These are phyloP conservation scores for Pelargonium cotyledonis DNA, from an alignment of 441 rosid species.

Conservation along the genomic window DNA sequence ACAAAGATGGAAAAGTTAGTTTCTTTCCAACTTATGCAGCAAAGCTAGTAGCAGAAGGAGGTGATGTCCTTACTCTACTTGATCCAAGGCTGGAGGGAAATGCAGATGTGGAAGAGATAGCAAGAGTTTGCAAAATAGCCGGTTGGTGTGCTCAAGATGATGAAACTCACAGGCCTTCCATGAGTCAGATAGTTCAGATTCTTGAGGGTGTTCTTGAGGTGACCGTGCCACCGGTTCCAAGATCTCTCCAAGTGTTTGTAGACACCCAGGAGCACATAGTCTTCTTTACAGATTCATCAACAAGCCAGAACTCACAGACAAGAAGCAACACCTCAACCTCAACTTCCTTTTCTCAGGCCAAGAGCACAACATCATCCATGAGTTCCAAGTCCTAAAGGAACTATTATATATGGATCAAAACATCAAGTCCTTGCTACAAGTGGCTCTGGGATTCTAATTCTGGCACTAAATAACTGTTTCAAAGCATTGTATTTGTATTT, in stretches of 20 bases:
- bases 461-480: no score
- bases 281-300: slow-evolving; percentile 53
- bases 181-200: slow-evolving; percentile 77
- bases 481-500: no score
- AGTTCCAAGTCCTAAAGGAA: slow-evolving; percentile 17
- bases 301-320: slow-evolving; percentile 29
- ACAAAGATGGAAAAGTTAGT: slow-evolving; percentile 33
- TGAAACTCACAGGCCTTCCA: slow-evolving; percentile 53
- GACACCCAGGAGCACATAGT: slow-evolving; percentile 38
- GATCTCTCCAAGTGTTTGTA: slow-evolving; percentile 41
- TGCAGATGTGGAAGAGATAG: slow-evolving; percentile 46
- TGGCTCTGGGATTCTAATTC: no score
- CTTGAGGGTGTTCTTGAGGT: slow-evolving; percentile 63
- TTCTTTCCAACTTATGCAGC: slow-evolving; percentile 59
- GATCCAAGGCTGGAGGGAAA: slow-evolving; percentile 37
- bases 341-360: slow-evolving; percentile 25
- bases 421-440: no score
- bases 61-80: slow-evolving; percentile 38
- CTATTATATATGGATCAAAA: no score
- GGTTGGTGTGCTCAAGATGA: slow-evolving; percentile 80
- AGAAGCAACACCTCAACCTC: slow-evolving; percentile 23
- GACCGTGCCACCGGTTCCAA: slow-evolving; percentile 44
- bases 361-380: slow-evolving; percentile 23
- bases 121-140: slow-evolving; percentile 48
- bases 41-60: slow-evolving; percentile 34